These are phyloP conservation scores for Noccaea bulbosa DNA, from an alignment of 345 rosid species.

Conservation along the genomic window DNA sequence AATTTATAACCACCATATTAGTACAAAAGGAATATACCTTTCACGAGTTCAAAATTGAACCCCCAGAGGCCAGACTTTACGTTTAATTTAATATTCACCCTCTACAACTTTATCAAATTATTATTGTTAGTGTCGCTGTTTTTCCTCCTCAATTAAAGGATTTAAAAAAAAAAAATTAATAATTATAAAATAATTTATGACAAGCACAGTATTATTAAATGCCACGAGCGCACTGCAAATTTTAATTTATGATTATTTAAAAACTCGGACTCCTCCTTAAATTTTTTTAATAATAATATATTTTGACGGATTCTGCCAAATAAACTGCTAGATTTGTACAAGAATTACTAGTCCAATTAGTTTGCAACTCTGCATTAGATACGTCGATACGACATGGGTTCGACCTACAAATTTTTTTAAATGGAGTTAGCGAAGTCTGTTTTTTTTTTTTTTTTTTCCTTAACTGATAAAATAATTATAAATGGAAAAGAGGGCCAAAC, in stretches of 20 bases:
- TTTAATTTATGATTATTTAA: not conserved
- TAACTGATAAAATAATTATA: not conserved
- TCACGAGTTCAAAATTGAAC: constrained; percentile 23
- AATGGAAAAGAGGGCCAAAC: not conserved
- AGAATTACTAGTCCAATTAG: constrained; percentile 3
- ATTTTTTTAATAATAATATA: too few species aligned
- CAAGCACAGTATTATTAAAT: not conserved
- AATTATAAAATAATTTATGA: too few species aligned
- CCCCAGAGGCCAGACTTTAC: constrained; percentile 31
- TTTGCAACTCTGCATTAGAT: constrained; percentile 4
- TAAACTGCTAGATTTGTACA: not conserved
- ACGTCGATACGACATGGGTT: not conserved
- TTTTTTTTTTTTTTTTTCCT: too few species aligned
- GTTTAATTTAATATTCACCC: constrained; percentile 14
- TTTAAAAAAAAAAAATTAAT: not conserved
- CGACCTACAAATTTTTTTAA: not conserved
- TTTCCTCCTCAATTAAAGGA: constrained; percentile 14
- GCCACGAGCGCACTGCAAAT: not conserved
- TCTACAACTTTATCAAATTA: not conserved
- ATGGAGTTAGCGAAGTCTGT: not conserved
- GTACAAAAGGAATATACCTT: constrained; percentile 41
- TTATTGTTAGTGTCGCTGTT: not conserved
- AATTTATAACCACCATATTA: not conserved
- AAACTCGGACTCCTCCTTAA: too few species aligned
- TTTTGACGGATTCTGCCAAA: not conserved